Evolutionary conservation across 352 stramenopile genomes (phyloP), one percentile per base, ranked within the genome.

Genomic region (Pythium monospermum): DNA sequence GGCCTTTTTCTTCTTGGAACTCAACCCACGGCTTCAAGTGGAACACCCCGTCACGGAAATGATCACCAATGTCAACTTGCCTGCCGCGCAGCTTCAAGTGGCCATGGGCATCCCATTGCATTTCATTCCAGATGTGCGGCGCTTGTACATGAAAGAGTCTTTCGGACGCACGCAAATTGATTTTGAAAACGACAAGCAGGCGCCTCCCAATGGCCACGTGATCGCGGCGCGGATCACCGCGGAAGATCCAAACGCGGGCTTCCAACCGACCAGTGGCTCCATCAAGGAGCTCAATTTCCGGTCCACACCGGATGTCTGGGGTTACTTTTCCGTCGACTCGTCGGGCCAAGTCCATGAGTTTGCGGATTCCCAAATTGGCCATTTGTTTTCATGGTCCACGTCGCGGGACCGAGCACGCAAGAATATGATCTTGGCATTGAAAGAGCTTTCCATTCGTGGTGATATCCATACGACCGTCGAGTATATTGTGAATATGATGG

Each of bases 201-300:
- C 76, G 28, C 69, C 78, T 15, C 84, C 87, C 16, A 72, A 91
- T 38, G 92, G 96, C 36, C 96, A 99, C 71, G 98, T 98, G 41
- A 99, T 99, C 52, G 96, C 97, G 23, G 96, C 98, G 32, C 94
- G 97, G 61, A 99, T 99, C 59, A 99, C 97, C 4, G 97, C 97
- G 3, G 97, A 99, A 69, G 99, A 99, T 83, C 96, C 97, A 27
- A 98, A 99, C 73, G 91, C 94, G 6, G 97, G 96, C 26, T 99
- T 99, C 83, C 97, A 99, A 72, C 97, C 96, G 0, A 99, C 96
- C 2, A 96, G 75, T 59, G 97, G 96, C 32, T 87, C 91, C 13
- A 98, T 99, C 59, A 89, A 98, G 71, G 97, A 99, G 76, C 77
- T 99, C 46, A 99, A 99, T 74, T 99, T 99, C 69, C 86, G 97